Base-by-base conservation (phyloP, 179 eudicot genomes). In the Nepenthes alata region DNA sequence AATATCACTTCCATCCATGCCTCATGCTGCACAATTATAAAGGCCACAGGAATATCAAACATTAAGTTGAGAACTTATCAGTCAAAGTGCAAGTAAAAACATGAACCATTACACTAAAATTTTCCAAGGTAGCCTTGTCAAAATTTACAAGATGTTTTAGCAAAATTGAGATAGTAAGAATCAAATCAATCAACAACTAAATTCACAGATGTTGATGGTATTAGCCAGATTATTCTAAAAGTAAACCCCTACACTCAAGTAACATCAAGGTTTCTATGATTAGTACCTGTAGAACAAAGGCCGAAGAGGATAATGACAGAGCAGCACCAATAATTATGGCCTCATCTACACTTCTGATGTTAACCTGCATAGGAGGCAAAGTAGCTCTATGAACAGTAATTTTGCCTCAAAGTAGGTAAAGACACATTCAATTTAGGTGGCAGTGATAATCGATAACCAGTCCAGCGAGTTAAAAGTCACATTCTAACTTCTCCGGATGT, bases 241-340 rank as follows among this genome's bases (percentile, higher is more conserved):
- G n/a, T 49, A 10, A 44, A 16, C 6, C 25, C n/a, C 6, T 7
- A 9, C 41, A 57, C 14, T 35, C 14, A 10, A 63, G 55, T 45
- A 8, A 69, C 13, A 1, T 10, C 5, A 4, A 41, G 34, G 16
- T 53, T 48, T 11, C 35, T 3, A 55, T 2, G 50, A 52, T 39
- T 9, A 56, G 44, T 81, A 89, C 98, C 98, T 93, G 98, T 65
- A 93, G 83, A 70, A 93, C 98, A 77, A 93, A 93, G 63, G 98
- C 98, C 36, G 98, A 93, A 72, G 98, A 93, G 48, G 98, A 93
- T 70, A 93, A 70, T 51, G 98, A 93, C 58, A 93, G 81, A 70
- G 98, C 98, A 74, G 98, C 98, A 60, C 98, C 98, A 57, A 93
- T 93, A 35, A 89, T 93, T 62, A 93, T 72, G 35, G 98, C 98